phyloP scores from a whole-genome alignment of 2,329 filamentous ascomycete genomes.

The Aspergillus sp. region DNA sequence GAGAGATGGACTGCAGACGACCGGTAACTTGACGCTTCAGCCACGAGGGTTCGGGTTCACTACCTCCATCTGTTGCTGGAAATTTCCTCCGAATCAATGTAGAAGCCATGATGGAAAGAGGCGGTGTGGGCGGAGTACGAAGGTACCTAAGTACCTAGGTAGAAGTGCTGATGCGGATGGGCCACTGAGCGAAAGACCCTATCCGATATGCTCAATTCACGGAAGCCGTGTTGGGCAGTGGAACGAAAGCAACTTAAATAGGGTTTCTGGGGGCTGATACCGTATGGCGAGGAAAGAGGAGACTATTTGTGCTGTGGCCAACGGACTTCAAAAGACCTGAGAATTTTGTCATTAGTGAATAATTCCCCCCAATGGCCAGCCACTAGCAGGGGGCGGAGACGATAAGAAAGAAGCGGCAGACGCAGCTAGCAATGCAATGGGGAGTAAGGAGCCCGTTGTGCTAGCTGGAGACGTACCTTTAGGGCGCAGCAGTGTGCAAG shows the following conservation, averaged over 20 bases:
- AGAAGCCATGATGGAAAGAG: slow-evolving; percentile 48
- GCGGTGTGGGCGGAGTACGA: slow-evolving; percentile 26
- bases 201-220: slow-evolving; percentile 2
- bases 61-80: slow-evolving; percentile 46
- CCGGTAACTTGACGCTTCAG: slow-evolving; percentile 68
- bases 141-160: slow-evolving; percentile 13
- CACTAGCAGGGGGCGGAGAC: neutral
- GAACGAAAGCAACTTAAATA: neutral
- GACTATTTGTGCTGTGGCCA: neutral
- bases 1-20: slow-evolving; percentile 73
- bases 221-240: neutral
- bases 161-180: slow-evolving; percentile 21
- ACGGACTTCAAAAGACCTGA: slow-evolving; percentile 1
- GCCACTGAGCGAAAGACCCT: slow-evolving; percentile 18
- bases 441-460: neutral
- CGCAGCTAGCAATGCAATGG: neutral
- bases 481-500: neutral
- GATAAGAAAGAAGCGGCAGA: neutral
- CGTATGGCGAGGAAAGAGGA: slow-evolving; percentile 7
- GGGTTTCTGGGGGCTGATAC: slow-evolving; percentile 7
- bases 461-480: neutral
- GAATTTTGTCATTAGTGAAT: slow-evolving; percentile 2
- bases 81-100: slow-evolving; percentile 54
- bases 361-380: neutral
- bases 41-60: slow-evolving; percentile 53